phyloP scores from a whole-genome alignment of 345 rosid genomes.

The Aquilaria yunnanensis region DNA sequence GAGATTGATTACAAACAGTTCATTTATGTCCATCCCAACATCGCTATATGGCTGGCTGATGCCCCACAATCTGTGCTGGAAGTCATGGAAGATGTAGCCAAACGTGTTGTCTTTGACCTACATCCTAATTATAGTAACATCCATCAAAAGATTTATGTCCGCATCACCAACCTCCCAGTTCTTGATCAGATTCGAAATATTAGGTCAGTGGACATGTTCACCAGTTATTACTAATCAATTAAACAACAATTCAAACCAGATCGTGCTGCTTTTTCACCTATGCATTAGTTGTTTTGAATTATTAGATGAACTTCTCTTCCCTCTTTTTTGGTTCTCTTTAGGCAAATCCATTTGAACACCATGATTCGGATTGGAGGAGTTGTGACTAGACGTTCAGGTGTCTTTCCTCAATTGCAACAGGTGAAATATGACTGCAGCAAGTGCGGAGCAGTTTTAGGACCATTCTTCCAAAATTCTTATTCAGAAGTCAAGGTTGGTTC shows the following conservation, averaged over 20 bases:
- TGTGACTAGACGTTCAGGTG: conserved; percentile 96
- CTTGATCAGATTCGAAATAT: conserved; percentile 95
- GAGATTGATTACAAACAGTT: conserved; percentile 91
- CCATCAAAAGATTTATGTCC: conserved; percentile 83
- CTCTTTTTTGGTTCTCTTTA: conserved; percentile 20
- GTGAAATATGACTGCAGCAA: conserved; percentile 97
- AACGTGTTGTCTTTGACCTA: conserved; percentile 72
- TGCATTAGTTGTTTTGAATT: neutral
- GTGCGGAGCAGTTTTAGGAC: conserved; percentile 88
- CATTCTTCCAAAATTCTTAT: conserved; percentile 94
- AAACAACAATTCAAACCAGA: too few species aligned
- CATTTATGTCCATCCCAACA: conserved; percentile 86
- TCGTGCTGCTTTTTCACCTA: too few species aligned
- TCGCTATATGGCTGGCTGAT: conserved; percentile 97
- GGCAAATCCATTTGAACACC: conserved; percentile 96
- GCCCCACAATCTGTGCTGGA: conserved; percentile 97
- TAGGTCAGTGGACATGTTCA: conserved; percentile 36
- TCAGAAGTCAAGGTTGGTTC: conserved; percentile 99
- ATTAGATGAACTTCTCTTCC: conserved; percentile 1
- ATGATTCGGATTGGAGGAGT: conserved; percentile 99
- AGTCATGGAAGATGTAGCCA: conserved; percentile 91
- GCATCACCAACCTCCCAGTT: conserved; percentile 80
- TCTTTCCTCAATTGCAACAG: conserved; percentile 96
- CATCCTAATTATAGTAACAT: conserved; percentile 87
- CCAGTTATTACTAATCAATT: neutral